Base-by-base conservation (phyloP, 306 rosid genomes). In the Dryas drummondii region DNA sequence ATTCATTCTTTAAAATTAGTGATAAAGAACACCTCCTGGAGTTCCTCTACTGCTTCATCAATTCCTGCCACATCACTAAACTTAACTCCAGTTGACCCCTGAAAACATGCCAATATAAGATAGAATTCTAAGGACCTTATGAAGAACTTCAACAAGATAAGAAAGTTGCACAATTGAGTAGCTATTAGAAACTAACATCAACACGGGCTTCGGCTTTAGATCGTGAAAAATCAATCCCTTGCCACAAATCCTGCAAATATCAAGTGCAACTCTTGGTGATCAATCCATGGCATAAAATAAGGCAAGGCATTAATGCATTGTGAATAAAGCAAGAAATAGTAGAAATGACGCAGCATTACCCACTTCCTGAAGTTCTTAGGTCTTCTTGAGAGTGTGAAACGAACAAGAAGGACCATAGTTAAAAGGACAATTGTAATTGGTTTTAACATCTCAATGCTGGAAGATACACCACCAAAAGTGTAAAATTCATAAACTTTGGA, bases 141-240 rank as follows among this genome's bases (percentile, higher is more conserved):
- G 50, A n/a, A 70, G 66, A 67, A 75, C 47, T 73, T 58, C 26
- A 66, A 60, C 50, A 68, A 76, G 52, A 13, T 61, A 69, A 59
- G 61, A 55, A 69, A 78, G 70, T 46, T 76, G 75, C 60, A 37
- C 42, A 74, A 79, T 82, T 59, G 75, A 60, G 73, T 68, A 75
- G 70, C 45, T 42, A 50, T 63, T 63, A 79, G 45, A 71, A 87
- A 83, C 93, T 82, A 69, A 94, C 99, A 78, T 94, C 99, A 85
- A 94, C 99, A 64, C 97, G 97, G 72, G 99, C 99, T 87, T 94
- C 97, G 56, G 99, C 96, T 87, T 94, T 94, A 60, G 99, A 91
- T 76, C 94, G 89, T 8, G 98, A 94, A 81, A 94, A 94, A 86
- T 91, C 97, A 83, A 94, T 94, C 83, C 98, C 98, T 82, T 94